phyloP scores from a whole-genome alignment of 2,329 filamentous ascomycete genomes.

The Sporothrix variecibatus region DNA sequence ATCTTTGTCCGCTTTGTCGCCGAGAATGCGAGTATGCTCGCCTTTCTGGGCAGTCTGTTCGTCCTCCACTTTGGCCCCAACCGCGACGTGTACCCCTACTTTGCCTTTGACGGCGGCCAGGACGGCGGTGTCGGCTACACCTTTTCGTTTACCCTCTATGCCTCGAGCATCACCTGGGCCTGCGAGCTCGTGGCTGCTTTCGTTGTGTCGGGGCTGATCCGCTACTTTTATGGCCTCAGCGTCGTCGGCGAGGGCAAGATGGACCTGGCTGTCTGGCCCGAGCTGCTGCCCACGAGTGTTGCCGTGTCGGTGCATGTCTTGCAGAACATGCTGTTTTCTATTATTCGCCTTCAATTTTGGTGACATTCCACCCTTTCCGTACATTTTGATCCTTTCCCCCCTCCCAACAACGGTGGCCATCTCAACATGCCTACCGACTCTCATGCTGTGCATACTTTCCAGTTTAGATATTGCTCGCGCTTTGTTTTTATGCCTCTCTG shows the following conservation, averaged over 20 bases:
- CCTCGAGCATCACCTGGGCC: conserved; percentile 65
- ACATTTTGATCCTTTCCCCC: neutral
- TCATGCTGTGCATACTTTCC: conserved; percentile 10
- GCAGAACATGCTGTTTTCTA: conserved; percentile 73
- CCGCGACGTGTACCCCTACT: conserved; percentile 69
- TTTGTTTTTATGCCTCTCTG: neutral
- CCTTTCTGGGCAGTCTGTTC: conserved; percentile 65
- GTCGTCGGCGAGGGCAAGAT: conserved; percentile 65
- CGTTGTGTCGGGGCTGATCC: conserved; percentile 60
- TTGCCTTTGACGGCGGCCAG: conserved; percentile 60
- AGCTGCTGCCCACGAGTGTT: conserved; percentile 65
- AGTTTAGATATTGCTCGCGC: neutral
- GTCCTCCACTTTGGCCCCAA: conserved; percentile 68
- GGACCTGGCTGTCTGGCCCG: conserved; percentile 67
- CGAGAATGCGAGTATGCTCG: conserved; percentile 68
- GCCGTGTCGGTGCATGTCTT: conserved; percentile 68
- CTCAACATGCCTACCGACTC: conserved; percentile 14
- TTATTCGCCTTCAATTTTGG: conserved; percentile 63
- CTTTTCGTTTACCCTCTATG: conserved; percentile 64
- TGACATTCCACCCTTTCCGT: conserved; percentile 26
- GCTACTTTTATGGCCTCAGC: conserved; percentile 60
- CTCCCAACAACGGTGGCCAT: neutral
- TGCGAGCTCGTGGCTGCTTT: conserved; percentile 66
- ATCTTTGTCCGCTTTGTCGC: conserved; percentile 68
- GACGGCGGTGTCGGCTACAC: conserved; percentile 48